A percentile compares a stretch with the other conserved stretches of the same genome.
phyloP scores from a whole-genome alignment of 768 basidiomycete species.

The Pulveroboletus frians region DNA sequence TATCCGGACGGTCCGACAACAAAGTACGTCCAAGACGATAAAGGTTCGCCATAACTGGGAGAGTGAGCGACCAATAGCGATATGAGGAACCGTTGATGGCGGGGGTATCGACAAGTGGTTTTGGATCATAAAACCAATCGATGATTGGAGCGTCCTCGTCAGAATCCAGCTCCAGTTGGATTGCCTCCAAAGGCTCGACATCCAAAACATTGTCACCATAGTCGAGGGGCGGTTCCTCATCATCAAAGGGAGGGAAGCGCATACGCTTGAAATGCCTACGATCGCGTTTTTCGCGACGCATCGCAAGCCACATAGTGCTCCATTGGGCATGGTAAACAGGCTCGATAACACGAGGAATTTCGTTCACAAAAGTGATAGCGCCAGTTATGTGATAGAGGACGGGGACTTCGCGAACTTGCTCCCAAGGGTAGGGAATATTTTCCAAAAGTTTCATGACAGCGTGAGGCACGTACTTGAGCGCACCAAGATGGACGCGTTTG shows the following conservation, averaged over 20 bases:
- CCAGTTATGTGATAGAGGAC: conserved; percentile 99
- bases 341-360: conserved; percentile 94
- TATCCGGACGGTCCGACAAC: conserved; percentile 88
- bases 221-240: conserved; percentile 97
- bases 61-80: conserved; percentile 84
- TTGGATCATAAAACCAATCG: conserved; percentile 99
- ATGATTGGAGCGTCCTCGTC: conserved; percentile 88
- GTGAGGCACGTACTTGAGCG: conserved; percentile 97
- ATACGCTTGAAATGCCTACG: conserved; percentile 99
- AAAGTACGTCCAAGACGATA: conserved; percentile 94
- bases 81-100: conserved; percentile 91
- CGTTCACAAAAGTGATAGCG: conserved; percentile 99
- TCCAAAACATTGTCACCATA: conserved; percentile 99
- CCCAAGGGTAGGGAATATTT: conserved; percentile 97
- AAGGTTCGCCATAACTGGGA: conserved; percentile 95
- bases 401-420: conserved; percentile 98
- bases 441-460: conserved; percentile 99
- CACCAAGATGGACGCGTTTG: conserved; percentile 98
- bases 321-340: conserved; percentile 99
- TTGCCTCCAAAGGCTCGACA: conserved; percentile 95
- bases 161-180: conserved; percentile 90
- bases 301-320: conserved; percentile 99
- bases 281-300: conserved; percentile 98
- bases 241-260: conserved; percentile 99
- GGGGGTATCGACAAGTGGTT: conserved; percentile 87